Evolutionary conservation across 73 alveolate species (phyloP).

Genomic region (Durusdinium trenchii): DNA sequence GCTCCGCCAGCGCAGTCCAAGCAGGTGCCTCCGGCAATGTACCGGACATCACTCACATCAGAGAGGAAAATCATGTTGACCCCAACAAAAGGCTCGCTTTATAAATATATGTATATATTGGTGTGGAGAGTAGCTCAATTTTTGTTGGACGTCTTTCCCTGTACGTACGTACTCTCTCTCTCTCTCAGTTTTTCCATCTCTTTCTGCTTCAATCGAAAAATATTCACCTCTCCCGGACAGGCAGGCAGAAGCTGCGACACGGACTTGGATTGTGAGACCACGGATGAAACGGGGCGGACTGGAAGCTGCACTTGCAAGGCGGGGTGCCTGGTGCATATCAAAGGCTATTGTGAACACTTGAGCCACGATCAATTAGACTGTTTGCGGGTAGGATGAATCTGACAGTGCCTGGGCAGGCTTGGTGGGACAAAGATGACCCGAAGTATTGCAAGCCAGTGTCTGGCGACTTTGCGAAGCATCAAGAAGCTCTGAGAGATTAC

Average conservation of each 20-base stretch:
- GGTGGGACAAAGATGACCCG: slow-evolving; percentile 95
- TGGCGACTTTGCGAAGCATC: slow-evolving; percentile 84
- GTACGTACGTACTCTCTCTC: background rate
- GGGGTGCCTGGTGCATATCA: background rate
- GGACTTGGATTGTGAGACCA: slow-evolving; percentile 87
- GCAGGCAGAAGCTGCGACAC: slow-evolving; percentile 89
- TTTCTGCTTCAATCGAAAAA: background rate
- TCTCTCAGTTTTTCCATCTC: background rate
- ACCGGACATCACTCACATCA: too few relatives aligned
- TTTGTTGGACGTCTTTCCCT: background rate
- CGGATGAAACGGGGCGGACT: slow-evolving; percentile 76
- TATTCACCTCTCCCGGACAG: background rate
- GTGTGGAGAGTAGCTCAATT: background rate
- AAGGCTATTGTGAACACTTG: background rate
- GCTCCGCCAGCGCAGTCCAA: slow-evolving; percentile 93
- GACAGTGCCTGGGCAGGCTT: slow-evolving; percentile 8
- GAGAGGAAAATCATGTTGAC: too few relatives aligned
- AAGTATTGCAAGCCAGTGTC: slow-evolving; percentile 94
- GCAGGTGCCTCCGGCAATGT: slow-evolving; percentile 31
- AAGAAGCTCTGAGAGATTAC: slow-evolving; percentile 83
- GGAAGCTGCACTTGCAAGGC: slow-evolving; percentile 95
- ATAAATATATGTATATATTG: background rate
- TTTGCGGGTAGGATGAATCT: background rate
- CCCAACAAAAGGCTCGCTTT: background rate
- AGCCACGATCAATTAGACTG: background rate